Percentiles rank a stretch among this genome's conserved stretches.
Conservation (phyloP, 2,329 filamentous ascomycete genomes). For the Juglanconis juglandina region DNA sequence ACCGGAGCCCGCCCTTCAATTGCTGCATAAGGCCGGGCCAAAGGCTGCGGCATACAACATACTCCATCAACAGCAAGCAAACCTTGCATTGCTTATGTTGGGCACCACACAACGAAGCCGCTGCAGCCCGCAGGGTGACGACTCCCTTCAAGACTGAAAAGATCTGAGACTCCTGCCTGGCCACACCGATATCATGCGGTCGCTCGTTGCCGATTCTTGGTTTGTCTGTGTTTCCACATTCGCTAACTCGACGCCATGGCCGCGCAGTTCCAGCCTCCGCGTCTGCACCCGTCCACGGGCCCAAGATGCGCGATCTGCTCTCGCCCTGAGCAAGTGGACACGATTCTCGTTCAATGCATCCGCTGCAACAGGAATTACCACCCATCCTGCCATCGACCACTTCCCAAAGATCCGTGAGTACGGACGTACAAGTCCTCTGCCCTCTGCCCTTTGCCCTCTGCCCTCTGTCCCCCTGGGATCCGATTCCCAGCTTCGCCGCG, state of each 20-base stretch:
- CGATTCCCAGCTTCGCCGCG: no score
- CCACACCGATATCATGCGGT: constrained; percentile 19
- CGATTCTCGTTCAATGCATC: constrained; percentile 22
- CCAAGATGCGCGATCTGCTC: constrained; percentile 11
- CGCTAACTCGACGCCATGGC: constrained; percentile 13
- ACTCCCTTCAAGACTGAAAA: constrained; percentile 63
- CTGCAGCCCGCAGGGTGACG: constrained; percentile 49
- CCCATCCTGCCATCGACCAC: constrained; percentile 23
- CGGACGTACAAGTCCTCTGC: no score
- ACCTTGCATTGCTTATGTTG: constrained; percentile 9
- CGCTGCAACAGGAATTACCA: constrained; percentile 24
- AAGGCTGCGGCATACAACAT: constrained; percentile 56
- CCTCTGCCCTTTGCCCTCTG: not conserved
- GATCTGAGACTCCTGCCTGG: constrained; percentile 58
- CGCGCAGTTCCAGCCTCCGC: constrained; percentile 1
- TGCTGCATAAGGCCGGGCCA: constrained; percentile 48
- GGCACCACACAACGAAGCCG: constrained; percentile 41
- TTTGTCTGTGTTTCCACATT: constrained; percentile 1
- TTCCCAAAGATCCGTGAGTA: constrained; percentile 17
- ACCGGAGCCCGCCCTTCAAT: constrained; percentile 50
- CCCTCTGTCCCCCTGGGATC: not conserved
- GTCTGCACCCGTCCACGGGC: not conserved
- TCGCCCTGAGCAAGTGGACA: constrained; percentile 18
- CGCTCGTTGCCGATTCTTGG: constrained; percentile 3
- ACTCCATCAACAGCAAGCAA: not conserved